phyloP scores from a whole-genome alignment of 176 grass and related monocot genomes.

The Puya raimondii region DNA sequence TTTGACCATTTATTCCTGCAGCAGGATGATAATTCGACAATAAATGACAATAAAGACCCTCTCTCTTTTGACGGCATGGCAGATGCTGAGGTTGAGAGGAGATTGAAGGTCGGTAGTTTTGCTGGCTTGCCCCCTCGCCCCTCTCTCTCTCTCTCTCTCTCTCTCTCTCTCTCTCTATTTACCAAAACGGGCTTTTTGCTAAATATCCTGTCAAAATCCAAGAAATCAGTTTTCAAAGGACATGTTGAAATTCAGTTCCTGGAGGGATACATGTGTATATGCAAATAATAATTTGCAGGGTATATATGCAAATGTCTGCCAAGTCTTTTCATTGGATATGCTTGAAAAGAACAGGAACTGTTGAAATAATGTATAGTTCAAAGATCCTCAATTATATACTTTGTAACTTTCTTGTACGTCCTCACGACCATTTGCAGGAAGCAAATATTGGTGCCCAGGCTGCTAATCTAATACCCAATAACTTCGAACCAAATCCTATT shows the following conservation, averaged over 20 bases:
- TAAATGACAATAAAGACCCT: constrained; percentile 50
- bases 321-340: neutral
- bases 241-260: too few species aligned
- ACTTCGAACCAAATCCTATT: constrained; percentile 30
- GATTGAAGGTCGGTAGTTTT: constrained; percentile 66
- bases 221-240: too few species aligned
- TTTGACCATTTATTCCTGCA: constrained; percentile 15
- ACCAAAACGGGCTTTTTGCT: neutral
- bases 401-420: constrained; percentile 4
- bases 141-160: neutral
- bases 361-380: neutral
- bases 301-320: too few species aligned
- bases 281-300: too few species aligned
- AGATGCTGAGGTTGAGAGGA: constrained; percentile 71
- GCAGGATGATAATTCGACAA: constrained; percentile 56
- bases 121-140: neutral
- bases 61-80: constrained; percentile 66
- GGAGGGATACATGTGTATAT: too few species aligned
- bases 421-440: constrained; percentile 46
- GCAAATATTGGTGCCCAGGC: constrained; percentile 39
- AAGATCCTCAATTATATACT: constrained; percentile 11
- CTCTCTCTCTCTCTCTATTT: neutral
- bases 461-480: constrained; percentile 34
- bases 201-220: too few species aligned
- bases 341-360: neutral